Conservation (phyloP, 208 protist genomes). For the Crithidia expoeki region DNA sequence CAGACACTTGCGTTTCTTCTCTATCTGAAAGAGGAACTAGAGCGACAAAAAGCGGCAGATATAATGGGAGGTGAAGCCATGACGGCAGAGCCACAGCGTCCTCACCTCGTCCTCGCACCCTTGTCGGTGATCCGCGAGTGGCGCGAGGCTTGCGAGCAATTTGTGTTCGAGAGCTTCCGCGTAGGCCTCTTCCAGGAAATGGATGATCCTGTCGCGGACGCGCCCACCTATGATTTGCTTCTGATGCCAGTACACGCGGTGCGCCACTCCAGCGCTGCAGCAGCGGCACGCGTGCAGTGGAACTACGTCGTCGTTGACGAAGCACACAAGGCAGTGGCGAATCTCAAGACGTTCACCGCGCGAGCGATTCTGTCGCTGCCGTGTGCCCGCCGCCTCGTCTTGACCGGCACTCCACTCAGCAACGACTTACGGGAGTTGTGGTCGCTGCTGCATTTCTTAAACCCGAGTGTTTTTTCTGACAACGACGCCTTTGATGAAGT, state of each 20-base stretch:
- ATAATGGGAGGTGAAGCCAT: neutral
- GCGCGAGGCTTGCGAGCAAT: slow-evolving; percentile 91
- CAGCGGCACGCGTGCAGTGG: slow-evolving; percentile 45
- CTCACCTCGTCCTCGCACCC: slow-evolving; percentile 93
- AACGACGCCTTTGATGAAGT: slow-evolving; percentile 94
- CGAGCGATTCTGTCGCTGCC: slow-evolving; percentile 39
- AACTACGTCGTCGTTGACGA: slow-evolving; percentile 81
- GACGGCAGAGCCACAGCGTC: slow-evolving; percentile 23
- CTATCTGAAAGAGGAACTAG: slow-evolving; percentile 49
- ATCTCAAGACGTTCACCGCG: slow-evolving; percentile 50
- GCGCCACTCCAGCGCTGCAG: slow-evolving; percentile 11
- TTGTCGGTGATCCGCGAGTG: slow-evolving; percentile 91
- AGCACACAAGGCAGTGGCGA: slow-evolving; percentile 78
- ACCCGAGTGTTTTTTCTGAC: slow-evolving; percentile 93
- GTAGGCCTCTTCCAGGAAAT: slow-evolving; percentile 42
- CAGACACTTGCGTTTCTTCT: slow-evolving; percentile 90
- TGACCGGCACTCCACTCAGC: slow-evolving; percentile 97
- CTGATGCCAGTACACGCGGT: slow-evolving; percentile 56
- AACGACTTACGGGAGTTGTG: slow-evolving; percentile 99
- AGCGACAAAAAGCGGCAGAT: neutral
- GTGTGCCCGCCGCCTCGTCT: slow-evolving; percentile 73
- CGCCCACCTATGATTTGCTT: slow-evolving; percentile 45
- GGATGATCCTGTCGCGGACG: slow-evolving; percentile 32
- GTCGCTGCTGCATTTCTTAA: slow-evolving; percentile 98
- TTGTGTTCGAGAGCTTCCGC: slow-evolving; percentile 66